These are phyloP conservation scores for Microbotryomycetes sp. DNA, from an alignment of 1,284 basidiomycete genomes.

Conservation along the genomic window DNA sequence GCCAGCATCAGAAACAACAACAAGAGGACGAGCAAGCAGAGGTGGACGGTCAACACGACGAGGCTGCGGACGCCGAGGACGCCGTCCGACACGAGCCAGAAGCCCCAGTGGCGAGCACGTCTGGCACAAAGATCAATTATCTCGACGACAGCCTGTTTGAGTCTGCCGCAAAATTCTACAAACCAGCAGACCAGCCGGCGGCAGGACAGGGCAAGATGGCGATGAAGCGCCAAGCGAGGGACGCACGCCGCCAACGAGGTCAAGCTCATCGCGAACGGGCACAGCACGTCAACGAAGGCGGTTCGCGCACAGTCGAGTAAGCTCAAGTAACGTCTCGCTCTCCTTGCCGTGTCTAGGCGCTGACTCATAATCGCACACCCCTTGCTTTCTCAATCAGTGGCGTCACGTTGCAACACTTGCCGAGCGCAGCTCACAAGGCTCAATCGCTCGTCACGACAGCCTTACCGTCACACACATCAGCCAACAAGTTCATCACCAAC, in stretches of 20 bases:
- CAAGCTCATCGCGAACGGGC: neutral
- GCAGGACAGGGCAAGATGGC: conserved; percentile 18
- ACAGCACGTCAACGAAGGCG: conserved; percentile 16
- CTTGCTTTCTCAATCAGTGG: conserved; percentile 7
- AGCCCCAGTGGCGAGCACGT: neutral
- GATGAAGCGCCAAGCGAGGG: conserved; percentile 5
- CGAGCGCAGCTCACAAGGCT: conserved; percentile 2
- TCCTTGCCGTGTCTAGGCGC: neutral
- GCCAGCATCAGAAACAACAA: conserved; percentile 2
- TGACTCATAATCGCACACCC: no score
- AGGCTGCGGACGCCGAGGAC: neutral
- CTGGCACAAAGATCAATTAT: conserved; percentile 26
- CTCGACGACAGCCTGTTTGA: conserved; percentile 27
- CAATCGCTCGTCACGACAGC: conserved; percentile 21
- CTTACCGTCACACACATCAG: conserved; percentile 22
- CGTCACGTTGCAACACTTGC: conserved; percentile 26
- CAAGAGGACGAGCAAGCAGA: neutral
- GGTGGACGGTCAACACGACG: neutral
- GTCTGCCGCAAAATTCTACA: conserved; percentile 19
- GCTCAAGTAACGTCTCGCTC: neutral
- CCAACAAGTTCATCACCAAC: conserved; percentile 27
- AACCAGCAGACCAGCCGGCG: neutral
- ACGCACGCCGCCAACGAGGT: conserved; percentile 3
- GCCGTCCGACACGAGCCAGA: neutral
- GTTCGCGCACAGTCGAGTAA: conserved; percentile 15